These are phyloP conservation scores for Galerina marginata DNA, from an alignment of 768 basidiomycete species.

Conservation along the genomic window DNA sequence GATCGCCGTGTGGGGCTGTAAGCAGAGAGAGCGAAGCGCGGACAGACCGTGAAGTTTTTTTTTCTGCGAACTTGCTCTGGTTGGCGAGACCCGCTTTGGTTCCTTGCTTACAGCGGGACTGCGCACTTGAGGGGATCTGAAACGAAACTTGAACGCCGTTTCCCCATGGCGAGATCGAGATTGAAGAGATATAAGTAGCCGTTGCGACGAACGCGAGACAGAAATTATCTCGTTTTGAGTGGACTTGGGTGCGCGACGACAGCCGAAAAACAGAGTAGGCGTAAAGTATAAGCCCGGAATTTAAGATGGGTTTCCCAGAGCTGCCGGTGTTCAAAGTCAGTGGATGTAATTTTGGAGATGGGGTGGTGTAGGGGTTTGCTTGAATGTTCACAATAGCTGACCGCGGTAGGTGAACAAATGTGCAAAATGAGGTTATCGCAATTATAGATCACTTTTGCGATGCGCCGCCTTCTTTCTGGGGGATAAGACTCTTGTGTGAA, in stretches of 20 bases:
- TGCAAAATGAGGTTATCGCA: too few species aligned
- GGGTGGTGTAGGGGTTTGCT: too few species aligned
- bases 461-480: too few species aligned
- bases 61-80: not conserved
- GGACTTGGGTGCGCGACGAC: not conserved
- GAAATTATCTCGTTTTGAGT: constrained; percentile 8
- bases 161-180: constrained; percentile 8
- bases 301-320: constrained; percentile 6
- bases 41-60: not conserved
- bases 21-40: not conserved
- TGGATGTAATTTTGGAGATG: not conserved
- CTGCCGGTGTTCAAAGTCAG: constrained; percentile 2
- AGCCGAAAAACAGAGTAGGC: not conserved
- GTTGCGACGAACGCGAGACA: constrained; percentile 14
- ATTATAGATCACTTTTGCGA: too few species aligned
- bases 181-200: constrained; percentile 5
- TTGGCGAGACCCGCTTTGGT: not conserved
- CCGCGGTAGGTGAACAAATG: too few species aligned
- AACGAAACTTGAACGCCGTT: not conserved
- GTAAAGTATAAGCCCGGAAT: not conserved
- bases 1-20: constrained; percentile 6
- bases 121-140: not conserved
- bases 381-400: too few species aligned
- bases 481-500: not conserved
- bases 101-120: too few species aligned